These are phyloP conservation scores for Ophiostoma sp. DNA, from an alignment of 2,329 filamentous ascomycete genomes.

Conservation along the genomic window DNA sequence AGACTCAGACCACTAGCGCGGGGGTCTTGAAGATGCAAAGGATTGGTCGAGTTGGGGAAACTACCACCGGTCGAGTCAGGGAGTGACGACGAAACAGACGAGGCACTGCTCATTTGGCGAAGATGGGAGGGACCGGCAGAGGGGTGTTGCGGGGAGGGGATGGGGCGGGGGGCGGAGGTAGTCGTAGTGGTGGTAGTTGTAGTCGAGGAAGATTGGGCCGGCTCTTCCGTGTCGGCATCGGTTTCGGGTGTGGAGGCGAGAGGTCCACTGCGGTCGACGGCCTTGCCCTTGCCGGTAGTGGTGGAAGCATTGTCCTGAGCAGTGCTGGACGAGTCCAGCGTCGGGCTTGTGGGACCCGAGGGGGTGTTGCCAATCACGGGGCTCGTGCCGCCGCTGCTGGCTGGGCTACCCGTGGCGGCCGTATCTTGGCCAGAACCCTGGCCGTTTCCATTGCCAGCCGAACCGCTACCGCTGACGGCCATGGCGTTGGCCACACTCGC, in stretches of 20 bases:
- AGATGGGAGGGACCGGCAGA: slow-evolving; percentile 68
- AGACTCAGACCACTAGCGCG: slow-evolving; percentile 57
- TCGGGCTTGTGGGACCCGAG: not conserved
- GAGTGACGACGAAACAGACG: slow-evolving; percentile 76
- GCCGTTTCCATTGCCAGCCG: slow-evolving; percentile 22
- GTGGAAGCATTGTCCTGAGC: not conserved
- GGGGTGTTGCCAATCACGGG: not conserved
- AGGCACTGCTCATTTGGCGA: slow-evolving; percentile 82
- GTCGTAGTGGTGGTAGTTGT: not conserved
- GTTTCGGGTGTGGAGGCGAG: slow-evolving; percentile 33
- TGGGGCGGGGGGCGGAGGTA: slow-evolving; percentile 43
- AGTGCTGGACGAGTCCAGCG: not conserved
- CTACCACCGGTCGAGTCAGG: slow-evolving; percentile 64
- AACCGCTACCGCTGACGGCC: slow-evolving; percentile 37
- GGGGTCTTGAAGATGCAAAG: slow-evolving; percentile 45
- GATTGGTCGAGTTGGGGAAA: slow-evolving; percentile 42
- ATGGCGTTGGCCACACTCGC: slow-evolving; percentile 50
- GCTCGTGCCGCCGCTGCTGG: slow-evolving; percentile 23
- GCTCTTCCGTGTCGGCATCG: slow-evolving; percentile 48
- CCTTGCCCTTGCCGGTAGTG: slow-evolving; percentile 66
- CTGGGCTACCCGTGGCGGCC: not conserved
- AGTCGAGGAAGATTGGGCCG: slow-evolving; percentile 10
- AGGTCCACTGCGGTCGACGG: slow-evolving; percentile 55
- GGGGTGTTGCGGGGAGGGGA: slow-evolving; percentile 48
- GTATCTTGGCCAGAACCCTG: slow-evolving; percentile 10